Percentiles rank a stretch among this genome's conserved stretches.
Evolutionary conservation across 257 asterid genomes (phyloP).

Genomic region (Euphrasia confusa): DNA sequence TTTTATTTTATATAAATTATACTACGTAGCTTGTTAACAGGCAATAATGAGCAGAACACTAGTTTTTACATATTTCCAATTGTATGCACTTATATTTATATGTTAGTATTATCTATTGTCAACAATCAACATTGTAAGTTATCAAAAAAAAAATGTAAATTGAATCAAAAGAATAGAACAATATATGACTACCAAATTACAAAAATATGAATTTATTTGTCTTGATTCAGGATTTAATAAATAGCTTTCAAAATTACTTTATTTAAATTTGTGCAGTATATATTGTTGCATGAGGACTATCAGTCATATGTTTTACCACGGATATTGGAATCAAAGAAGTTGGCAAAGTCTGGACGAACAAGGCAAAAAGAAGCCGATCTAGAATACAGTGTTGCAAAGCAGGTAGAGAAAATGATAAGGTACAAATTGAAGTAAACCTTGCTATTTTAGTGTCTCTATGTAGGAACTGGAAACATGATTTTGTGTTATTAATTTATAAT

Average conservation of each 20-base stretch:
- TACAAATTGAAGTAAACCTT: constrained; percentile 31
- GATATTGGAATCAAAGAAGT: constrained; percentile 87
- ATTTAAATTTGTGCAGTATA: constrained; percentile 49
- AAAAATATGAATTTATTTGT: constrained; percentile 6
- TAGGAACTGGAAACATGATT: constrained; percentile 11
- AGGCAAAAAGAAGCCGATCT: constrained; percentile 98
- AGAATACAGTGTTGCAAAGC: constrained; percentile 98
- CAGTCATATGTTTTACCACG: constrained; percentile 84
- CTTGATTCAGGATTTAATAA: constrained; percentile 16
- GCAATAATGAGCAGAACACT: background rate
- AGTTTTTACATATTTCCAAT: constrained; percentile 7
- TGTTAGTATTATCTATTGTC: constrained; percentile 10
- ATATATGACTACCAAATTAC: constrained; percentile 1
- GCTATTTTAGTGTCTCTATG: constrained; percentile 8
- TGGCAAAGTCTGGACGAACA: constrained; percentile 95
- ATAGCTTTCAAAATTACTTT: constrained; percentile 20
- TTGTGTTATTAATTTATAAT: constrained; percentile 12
- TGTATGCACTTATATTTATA: constrained; percentile 9
- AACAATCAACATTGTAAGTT: background rate
- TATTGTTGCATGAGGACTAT: constrained; percentile 91
- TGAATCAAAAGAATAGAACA: background rate
- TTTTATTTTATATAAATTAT: background rate
- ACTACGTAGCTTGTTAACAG: background rate
- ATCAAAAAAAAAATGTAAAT: background rate
- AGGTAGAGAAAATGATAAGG: constrained; percentile 99